Evolutionary conservation across 177 flowering plant genomes (phyloP), one percentile per base, ranked within the genome.

Genomic region (Telopea speciosissima): DNA sequence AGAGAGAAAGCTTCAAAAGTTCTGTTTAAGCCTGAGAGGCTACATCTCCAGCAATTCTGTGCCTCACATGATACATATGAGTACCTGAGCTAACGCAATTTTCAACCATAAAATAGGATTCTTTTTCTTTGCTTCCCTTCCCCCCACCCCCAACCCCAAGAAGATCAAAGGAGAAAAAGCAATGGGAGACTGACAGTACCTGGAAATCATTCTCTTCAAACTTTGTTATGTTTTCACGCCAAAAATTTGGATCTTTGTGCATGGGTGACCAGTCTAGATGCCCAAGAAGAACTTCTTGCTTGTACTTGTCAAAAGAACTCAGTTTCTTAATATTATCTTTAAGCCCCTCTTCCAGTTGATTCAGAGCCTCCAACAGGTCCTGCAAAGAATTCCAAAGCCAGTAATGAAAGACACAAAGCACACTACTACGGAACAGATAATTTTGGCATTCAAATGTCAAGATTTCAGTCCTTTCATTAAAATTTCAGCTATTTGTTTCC

Each of bases 261-360:
- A 92, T 86, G 4, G 97, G 96, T 28, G 97, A 85, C 99, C 99
- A 95, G 75, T 95, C 97, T 40, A 92, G 93, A 80, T 91, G 99
- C 26, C 97, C 99, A 36, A 92, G 90, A 69, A 89, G 94, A 62
- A 95, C 90, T 79, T 92, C 97, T 81, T 95, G 99, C 83, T 92
- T 92, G 79, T 95, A 95, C 81, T 91, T 89, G 22, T 95, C 97
- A 79, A 89, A 95, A 22, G 97, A 91, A 72, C 97, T 95, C 80
- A 91, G 59, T 73, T 85, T 83, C 85, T 89, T 92, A 44, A 92
- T 87, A 75, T 89, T 92, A 63, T 84, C 97, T 75, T 83, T 91
- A 71, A 95, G 77, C 19, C 93, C 94, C 68, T 82, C 92, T 74
- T 95, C 99, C 73, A 95, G 81, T 69, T 95, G 93, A 78, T 89